These are phyloP conservation scores for Usnea hakonensis DNA, from an alignment of 495 filamentous ascomycete genomes.

Conservation along the genomic window DNA sequence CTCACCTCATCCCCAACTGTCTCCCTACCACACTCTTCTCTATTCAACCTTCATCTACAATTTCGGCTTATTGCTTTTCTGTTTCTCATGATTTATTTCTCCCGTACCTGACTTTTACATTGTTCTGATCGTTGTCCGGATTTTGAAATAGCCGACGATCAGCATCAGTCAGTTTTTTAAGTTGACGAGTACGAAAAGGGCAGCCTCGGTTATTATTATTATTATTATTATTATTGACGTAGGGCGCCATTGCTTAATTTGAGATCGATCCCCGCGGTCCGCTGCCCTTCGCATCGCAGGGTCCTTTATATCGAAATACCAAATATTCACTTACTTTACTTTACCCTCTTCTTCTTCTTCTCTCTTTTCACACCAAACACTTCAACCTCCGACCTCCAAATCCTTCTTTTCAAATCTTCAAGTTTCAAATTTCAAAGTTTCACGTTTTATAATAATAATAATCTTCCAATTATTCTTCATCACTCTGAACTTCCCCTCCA, in stretches of 20 bases:
- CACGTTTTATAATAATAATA: too few relatives aligned
- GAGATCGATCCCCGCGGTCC: slow-evolving; percentile 16
- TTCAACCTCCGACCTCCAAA: background rate
- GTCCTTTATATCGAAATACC: slow-evolving; percentile 17
- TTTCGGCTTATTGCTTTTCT: too few relatives aligned
- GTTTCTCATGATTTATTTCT: background rate
- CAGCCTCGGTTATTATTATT: slow-evolving; percentile 1
- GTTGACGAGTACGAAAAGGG: slow-evolving; percentile 2
- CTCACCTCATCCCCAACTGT: too few relatives aligned
- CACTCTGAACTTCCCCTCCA: background rate
- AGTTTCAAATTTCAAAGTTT: too few relatives aligned
- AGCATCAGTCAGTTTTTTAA: background rate
- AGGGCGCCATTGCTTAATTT: slow-evolving; percentile 3
- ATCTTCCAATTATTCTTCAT: background rate
- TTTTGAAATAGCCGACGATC: slow-evolving; percentile 7
- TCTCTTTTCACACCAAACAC: too few relatives aligned
- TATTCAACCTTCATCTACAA: background rate
- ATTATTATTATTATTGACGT: too few relatives aligned
- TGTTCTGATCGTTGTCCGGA: background rate
- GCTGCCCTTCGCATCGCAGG: slow-evolving; percentile 16
- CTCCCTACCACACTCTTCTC: too few relatives aligned
- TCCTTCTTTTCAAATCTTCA: background rate
- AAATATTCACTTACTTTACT: background rate
- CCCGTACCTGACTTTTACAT: background rate
- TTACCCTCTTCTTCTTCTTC: too few relatives aligned